Evolutionary conservation across 202 grass and related monocot species (phyloP).

Genomic region (Thinopyrum obtusiflorum): DNA sequence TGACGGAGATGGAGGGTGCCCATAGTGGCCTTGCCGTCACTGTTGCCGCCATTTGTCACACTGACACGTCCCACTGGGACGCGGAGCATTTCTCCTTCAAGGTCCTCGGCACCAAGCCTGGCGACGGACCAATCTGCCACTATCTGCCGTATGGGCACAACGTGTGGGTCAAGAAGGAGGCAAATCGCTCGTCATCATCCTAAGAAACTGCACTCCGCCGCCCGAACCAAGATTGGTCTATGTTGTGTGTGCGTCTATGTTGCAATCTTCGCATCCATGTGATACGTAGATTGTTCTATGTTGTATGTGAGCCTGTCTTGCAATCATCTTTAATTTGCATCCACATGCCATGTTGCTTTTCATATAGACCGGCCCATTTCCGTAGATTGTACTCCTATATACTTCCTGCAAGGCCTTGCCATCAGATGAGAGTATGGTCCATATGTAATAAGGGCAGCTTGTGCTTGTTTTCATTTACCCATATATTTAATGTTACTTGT

Average conservation of each 20-base stretch:
- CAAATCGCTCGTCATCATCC: background rate
- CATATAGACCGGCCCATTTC: background rate
- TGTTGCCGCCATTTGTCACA: conserved; percentile 10
- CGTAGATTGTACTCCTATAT: background rate
- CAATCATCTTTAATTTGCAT: background rate
- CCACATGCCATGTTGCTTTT: background rate
- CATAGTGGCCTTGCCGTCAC: background rate
- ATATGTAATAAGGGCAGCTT: conserved; percentile 4
- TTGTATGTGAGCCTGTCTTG: background rate
- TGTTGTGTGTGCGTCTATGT: background rate
- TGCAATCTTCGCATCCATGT: background rate
- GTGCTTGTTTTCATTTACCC: conserved; percentile 1
- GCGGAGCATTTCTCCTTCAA: background rate
- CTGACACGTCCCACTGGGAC: background rate
- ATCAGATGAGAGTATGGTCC: background rate
- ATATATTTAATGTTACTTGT: background rate
- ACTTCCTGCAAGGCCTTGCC: background rate
- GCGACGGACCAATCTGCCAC: conserved; percentile 25
- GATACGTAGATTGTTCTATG: background rate
- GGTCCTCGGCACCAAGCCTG: conserved; percentile 24
- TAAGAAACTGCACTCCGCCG: background rate
- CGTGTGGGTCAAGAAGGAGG: conserved; percentile 6
- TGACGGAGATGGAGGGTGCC: background rate
- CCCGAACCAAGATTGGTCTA: background rate
- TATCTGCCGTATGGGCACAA: conserved; percentile 29